Percentiles rank a stretch among this genome's conserved stretches.
Conservation (phyloP, 1,284 basidiomycete genomes). For the Cystobasidium sp. region DNA sequence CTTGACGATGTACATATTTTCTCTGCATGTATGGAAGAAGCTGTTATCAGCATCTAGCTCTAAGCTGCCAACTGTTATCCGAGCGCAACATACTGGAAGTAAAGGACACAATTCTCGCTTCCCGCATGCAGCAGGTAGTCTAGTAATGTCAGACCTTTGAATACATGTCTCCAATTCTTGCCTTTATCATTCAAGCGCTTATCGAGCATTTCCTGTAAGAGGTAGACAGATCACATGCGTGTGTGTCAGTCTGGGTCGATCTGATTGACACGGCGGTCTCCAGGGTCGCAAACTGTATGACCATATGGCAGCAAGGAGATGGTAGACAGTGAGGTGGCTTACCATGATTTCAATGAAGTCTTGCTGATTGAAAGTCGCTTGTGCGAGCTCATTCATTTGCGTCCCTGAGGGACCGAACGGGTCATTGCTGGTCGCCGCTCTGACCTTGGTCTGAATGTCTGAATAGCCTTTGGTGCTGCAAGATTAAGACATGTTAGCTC, state of each 20-base stretch:
- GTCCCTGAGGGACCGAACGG: slow-evolving; percentile 98
- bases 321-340: background rate
- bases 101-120: slow-evolving; percentile 96
- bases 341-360: slow-evolving; percentile 98
- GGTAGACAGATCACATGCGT: background rate
- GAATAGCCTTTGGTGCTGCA: slow-evolving; percentile 81
- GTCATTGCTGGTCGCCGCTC: slow-evolving; percentile 99
- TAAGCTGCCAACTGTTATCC: background rate
- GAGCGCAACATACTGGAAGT: slow-evolving; percentile 69
- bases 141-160: slow-evolving; percentile 96
- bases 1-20: slow-evolving; percentile 98
- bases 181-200: slow-evolving; percentile 99
- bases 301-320: background rate
- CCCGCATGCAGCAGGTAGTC: slow-evolving; percentile 97
- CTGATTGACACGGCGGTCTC: background rate
- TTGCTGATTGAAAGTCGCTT: slow-evolving; percentile 93
- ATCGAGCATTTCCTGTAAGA: slow-evolving; percentile 85
- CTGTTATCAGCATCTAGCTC: background rate
- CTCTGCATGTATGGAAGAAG: slow-evolving; percentile 57
- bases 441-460: slow-evolving; percentile 62
- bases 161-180: slow-evolving; percentile 99
- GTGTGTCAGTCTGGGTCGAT: background rate
- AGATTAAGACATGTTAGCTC: background rate
- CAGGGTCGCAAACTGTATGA: background rate
- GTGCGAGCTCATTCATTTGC: slow-evolving; percentile 97